phyloP scores from a whole-genome alignment of 2,329 filamentous ascomycete genomes.

The Stromatinia cepivora region DNA sequence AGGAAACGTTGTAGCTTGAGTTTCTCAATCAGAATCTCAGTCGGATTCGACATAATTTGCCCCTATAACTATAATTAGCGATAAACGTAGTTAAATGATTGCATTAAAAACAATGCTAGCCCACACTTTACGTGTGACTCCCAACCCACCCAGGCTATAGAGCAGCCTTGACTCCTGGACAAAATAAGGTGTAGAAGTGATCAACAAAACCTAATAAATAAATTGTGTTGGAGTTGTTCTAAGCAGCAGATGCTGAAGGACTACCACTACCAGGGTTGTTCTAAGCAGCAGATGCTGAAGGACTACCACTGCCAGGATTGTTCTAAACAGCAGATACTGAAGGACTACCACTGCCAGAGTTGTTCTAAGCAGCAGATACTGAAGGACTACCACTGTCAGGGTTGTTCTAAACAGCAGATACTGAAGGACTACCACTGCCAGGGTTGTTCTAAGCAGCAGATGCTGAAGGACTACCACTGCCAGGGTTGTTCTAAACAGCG shows the following conservation, averaged over 20 bases:
- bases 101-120: conserved; percentile 1
- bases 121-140: conserved; percentile 15
- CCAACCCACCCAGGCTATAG: conserved; percentile 16
- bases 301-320: neutral
- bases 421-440: too few relatives aligned
- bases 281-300: neutral
- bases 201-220: neutral
- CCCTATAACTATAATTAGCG: neutral
- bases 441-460: too few relatives aligned
- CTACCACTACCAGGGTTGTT: neutral
- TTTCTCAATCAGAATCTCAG: neutral
- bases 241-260: conserved; percentile 10
- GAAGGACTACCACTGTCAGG: neutral
- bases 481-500: too few relatives aligned
- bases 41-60: neutral
- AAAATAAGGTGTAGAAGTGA: neutral
- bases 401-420: conserved; percentile 1
- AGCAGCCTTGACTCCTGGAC: conserved; percentile 19
- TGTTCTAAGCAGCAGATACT: neutral
- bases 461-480: too few relatives aligned
- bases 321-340: conserved; percentile 1
- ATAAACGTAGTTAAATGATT: conserved; percentile 12
- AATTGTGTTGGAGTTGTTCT: neutral
- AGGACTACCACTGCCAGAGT: neutral
- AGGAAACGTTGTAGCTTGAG: conserved; percentile 1